Evolutionary conservation across 2,329 filamentous ascomycete species (phyloP).

Genomic region (Talaromyces sp.): DNA sequence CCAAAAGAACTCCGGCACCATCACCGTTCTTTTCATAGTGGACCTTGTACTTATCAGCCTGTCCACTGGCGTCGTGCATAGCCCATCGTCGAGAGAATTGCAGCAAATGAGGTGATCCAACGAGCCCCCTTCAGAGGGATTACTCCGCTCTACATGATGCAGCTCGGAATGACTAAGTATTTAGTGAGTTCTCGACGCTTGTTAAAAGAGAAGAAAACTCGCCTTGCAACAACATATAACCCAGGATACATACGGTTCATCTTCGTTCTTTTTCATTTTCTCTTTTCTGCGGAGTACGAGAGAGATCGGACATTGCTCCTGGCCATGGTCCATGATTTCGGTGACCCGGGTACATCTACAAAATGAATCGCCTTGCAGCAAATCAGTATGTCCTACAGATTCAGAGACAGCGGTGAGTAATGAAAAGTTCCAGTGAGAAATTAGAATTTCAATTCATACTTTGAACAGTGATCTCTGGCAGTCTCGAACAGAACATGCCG

Average conservation of each 20-base stretch:
- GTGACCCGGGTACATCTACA: not conserved
- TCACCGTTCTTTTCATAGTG: not conserved
- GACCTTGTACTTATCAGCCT: not conserved
- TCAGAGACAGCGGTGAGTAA: conserved; percentile 1
- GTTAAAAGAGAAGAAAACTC: not conserved
- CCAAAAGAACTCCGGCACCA: not conserved
- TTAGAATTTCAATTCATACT: not conserved
- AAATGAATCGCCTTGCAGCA: not conserved
- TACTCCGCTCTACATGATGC: not conserved
- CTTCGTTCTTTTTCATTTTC: not conserved
- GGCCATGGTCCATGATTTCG: not conserved
- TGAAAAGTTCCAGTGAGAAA: not conserved
- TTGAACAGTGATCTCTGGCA: conserved; percentile 22
- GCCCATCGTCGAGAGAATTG: not conserved
- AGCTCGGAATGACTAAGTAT: not conserved
- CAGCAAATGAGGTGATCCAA: not conserved
- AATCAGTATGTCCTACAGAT: not conserved
- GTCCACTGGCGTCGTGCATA: not conserved
- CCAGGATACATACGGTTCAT: not conserved
- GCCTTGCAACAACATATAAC: not conserved
- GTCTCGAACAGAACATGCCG: conserved; percentile 23
- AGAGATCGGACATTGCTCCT: not conserved
- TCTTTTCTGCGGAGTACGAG: not conserved
- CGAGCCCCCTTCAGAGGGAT: not conserved
- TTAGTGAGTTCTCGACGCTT: not conserved